Conservation (phyloP, 2,329 filamentous ascomycete species). For the Ascochyta rabiei region DNA sequence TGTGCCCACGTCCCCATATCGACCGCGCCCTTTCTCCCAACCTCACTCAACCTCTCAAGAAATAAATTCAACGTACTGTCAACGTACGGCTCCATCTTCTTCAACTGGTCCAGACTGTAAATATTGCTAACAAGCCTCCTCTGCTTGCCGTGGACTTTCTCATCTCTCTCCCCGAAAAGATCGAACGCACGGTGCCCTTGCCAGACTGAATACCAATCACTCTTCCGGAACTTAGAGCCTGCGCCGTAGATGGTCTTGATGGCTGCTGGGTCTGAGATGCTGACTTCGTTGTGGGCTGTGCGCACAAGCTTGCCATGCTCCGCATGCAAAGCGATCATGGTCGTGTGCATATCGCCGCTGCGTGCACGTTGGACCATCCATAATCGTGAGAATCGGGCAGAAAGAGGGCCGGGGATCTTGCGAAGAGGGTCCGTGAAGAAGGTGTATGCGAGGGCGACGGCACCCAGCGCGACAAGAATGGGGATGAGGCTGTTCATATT, state of each 20-base stretch:
- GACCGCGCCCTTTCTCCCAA: slow-evolving; percentile 15
- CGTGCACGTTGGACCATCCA: slow-evolving; percentile 15
- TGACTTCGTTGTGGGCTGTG: slow-evolving; percentile 16
- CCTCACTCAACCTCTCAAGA: slow-evolving; percentile 3
- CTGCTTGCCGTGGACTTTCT: slow-evolving; percentile 21
- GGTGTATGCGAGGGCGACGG: not conserved
- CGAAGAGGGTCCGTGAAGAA: slow-evolving; percentile 6
- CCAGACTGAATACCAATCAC: slow-evolving; percentile 27
- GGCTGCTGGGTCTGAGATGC: slow-evolving; percentile 15
- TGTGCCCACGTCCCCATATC: slow-evolving; percentile 50
- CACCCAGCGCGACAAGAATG: slow-evolving; percentile 1
- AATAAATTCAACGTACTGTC: slow-evolving; percentile 27
- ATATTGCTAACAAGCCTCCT: slow-evolving; percentile 33
- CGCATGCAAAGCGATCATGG: slow-evolving; percentile 13
- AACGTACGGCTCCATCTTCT: slow-evolving; percentile 48
- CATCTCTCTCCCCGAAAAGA: slow-evolving; percentile 20
- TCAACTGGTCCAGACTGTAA: slow-evolving; percentile 43
- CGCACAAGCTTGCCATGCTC: slow-evolving; percentile 21
- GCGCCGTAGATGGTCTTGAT: slow-evolving; percentile 27
- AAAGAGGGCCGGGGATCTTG: slow-evolving; percentile 8
- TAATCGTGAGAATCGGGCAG: slow-evolving; percentile 11
- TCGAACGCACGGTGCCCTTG: slow-evolving; percentile 16
- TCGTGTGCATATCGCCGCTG: slow-evolving; percentile 13
- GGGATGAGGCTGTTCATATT: slow-evolving; percentile 10
- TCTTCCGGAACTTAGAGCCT: slow-evolving; percentile 28